phyloP scores from a whole-genome alignment of 1,139 yeast genomes.

The Pichia norvegensis region DNA sequence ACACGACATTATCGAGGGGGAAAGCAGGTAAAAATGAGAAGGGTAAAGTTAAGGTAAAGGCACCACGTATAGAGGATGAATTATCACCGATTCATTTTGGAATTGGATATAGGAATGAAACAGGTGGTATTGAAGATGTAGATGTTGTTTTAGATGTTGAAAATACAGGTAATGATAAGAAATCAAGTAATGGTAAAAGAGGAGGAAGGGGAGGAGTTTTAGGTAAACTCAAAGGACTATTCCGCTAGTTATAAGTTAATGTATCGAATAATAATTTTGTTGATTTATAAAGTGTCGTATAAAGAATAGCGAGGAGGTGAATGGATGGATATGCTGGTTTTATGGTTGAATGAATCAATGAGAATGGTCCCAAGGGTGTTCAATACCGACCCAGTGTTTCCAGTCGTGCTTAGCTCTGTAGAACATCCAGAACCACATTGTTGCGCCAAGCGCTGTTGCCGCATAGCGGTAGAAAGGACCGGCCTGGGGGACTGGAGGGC shows the following conservation, averaged over 20 bases:
- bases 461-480: slow-evolving; percentile 49
- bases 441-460: slow-evolving; percentile 64
- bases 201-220: background rate
- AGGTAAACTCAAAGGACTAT: background rate
- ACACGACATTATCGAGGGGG: slow-evolving; percentile 31
- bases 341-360: slow-evolving; percentile 3
- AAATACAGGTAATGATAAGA: background rate
- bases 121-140: background rate
- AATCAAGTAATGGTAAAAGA: background rate
- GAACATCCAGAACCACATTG: slow-evolving; percentile 84
- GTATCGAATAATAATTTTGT: background rate
- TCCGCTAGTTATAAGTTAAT: background rate
- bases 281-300: background rate
- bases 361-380: slow-evolving; percentile 27
- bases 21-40: slow-evolving; percentile 33
- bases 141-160: background rate
- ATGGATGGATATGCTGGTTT: background rate
- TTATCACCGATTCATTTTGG: slow-evolving; percentile 29
- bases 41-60: slow-evolving; percentile 31
- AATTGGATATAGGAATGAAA: background rate
- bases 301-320: background rate
- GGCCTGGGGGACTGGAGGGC: slow-evolving; percentile 47
- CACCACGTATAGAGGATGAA: slow-evolving; percentile 37
- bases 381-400: slow-evolving; percentile 45
- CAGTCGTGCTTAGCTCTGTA: slow-evolving; percentile 71